A percentile compares a stretch with the other conserved stretches of the same genome.
Evolutionary conservation across 169 alveolate genomes (phyloP).

Genomic region (Toxoplasma gondii): DNA sequence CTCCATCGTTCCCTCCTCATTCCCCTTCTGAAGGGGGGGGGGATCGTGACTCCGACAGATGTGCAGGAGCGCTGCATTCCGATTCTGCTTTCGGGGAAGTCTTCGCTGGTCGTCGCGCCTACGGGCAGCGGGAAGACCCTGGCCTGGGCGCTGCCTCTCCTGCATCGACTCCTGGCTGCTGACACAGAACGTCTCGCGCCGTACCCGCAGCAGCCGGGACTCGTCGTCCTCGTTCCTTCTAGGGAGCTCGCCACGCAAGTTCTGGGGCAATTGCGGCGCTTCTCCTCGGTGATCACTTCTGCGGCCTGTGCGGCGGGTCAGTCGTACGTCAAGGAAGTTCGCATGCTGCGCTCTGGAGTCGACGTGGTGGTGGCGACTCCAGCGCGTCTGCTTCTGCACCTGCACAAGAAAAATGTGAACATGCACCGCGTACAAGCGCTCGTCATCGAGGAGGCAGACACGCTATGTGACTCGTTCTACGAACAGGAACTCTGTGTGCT

Average conservation of each 20-base stretch:
- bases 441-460: conserved; percentile 72
- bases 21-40: background rate
- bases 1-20: background rate
- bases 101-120: conserved; percentile 50
- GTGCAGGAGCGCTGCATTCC: conserved; percentile 7
- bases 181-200: conserved; percentile 47
- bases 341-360: conserved; percentile 62
- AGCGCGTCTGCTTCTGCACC: conserved; percentile 66
- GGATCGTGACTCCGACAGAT: background rate
- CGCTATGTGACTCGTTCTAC: conserved; percentile 70
- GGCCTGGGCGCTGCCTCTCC: conserved; percentile 65
- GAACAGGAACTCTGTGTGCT: conserved; percentile 55
- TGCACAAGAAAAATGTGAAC: conserved; percentile 60
- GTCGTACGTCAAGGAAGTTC: conserved; percentile 63
- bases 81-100: background rate
- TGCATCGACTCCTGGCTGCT: conserved; percentile 23
- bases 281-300: conserved; percentile 21
- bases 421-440: conserved; percentile 8
- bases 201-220: conserved; percentile 53
- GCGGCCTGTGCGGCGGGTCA: conserved; percentile 53
- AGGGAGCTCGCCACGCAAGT: conserved; percentile 70
- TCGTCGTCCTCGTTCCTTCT: conserved; percentile 67
- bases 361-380: conserved; percentile 69
- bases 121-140: conserved; percentile 72
- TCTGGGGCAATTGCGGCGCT: conserved; percentile 13